Base-by-base conservation (phyloP, 257 asterid species). In the Catharanthus roseus region DNA sequence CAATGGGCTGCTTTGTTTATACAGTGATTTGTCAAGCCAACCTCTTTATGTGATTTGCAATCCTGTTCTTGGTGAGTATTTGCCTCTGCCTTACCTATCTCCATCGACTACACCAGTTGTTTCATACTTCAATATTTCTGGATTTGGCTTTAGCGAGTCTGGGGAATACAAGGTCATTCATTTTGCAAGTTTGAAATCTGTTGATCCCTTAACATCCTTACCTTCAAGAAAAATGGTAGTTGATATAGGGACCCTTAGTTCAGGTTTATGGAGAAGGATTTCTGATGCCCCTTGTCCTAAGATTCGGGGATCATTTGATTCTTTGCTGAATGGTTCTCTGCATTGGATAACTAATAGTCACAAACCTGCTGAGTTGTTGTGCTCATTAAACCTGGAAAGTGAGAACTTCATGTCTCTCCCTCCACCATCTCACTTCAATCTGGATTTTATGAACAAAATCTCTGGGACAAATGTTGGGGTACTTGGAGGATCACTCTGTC, bases 1-100 rank as follows among this genome's bases (percentile, higher is more conserved):
- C 68, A 79, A 84, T 24, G 91, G 91, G 23, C 81, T 86, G 28
- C 80, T 86, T 7, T 86, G 91, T 72, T 68, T 82, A 26, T 82
- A 74, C 69, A 69, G 73, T 29, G 42, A 61, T 34, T 65, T 67
- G 18, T 38, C 78, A 10, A 67, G 61, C 54, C 83, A 81, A 57
- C 67, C 33, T 31, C 8, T 75, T 77, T 86, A 82, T 44, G 57
- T 69, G 54, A 77, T 86, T 63, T 80, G 84, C 79, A 86, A 86
- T 75, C 88, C 88, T 54, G 61, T 84, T 49, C 84, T 80, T 3
- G 74, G 81, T 16, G 88, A 84, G 67, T 72, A 61, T 53, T 38
- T 79, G 24, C 57, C 56, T 66, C 75, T 78, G 66, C 83, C 79
- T 69, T 71, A 28, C 45, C 49, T 51, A 39, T 29, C 58, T 42